Base-by-base conservation (phyloP, 352 stramenopile species). In the Globisporangium polare region DNA sequence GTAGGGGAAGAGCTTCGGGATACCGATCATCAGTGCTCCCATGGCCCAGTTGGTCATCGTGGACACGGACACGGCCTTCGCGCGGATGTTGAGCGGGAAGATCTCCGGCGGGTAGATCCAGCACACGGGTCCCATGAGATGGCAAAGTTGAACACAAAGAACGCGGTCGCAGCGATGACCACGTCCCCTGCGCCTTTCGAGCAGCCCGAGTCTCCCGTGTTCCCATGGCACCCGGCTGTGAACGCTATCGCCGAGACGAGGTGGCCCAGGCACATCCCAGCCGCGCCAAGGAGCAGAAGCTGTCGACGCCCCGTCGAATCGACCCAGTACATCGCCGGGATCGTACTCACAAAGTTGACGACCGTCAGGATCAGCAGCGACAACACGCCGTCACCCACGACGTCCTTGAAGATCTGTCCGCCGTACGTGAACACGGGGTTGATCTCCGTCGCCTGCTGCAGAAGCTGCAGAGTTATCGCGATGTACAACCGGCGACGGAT, bases 41-140 rank as follows among this genome's bases (percentile, higher is more conserved):
- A 63, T 69, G 47, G 17, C 42, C 73, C 75, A 81, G 62, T 76
- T 75, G 27, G 70, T 62, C 59, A 78, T 72, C 13, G 71, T 69
- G 3, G 72, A 58, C 33, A 74, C 35, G 10, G 77, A 75, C 29
- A 85, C 68, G 3, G 73, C 75, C 31, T 71, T 76, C 51, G 67
- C 67, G 20, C 79, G 77, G 15, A 76, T 63, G 57, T 74, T 65
- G 41, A 89, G 52, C 17, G 75, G 72, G 58, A 87, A 88, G 63
- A 85, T 83, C 63, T 89, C 79, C 12, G 75, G 57, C 1, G 79
- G 75, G 45, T 86, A 84, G 24, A 86, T 78, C 79, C 79, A 89
- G 53, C 75, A 74, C 9, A 86, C 58, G 26, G 75, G 75, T 0
- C 77, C 79, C 76, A 86, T 5, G 72, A 82, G 46, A 80, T 81